phyloP scores from a whole-genome alignment of 148 eudicot species.

The Cornus kousa region DNA sequence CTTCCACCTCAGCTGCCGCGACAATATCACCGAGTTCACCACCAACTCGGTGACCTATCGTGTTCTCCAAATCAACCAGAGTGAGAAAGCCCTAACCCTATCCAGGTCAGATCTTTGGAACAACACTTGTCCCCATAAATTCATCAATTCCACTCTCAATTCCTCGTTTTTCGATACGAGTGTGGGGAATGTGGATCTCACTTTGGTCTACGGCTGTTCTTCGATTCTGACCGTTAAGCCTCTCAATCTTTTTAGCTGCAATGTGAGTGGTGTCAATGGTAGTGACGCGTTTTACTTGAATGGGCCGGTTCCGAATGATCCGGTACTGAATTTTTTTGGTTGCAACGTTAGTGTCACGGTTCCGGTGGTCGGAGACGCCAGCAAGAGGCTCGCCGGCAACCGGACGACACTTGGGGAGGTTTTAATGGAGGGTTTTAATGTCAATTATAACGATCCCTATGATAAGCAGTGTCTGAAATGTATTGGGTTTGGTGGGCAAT shows the following conservation, averaged over 20 bases:
- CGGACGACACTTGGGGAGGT: constrained; percentile 24
- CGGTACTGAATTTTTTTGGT: constrained; percentile 4
- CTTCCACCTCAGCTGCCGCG: constrained; percentile 34
- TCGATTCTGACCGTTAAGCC: background rate
- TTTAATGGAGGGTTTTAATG: constrained; percentile 32
- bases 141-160: constrained; percentile 33
- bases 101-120: constrained; percentile 22
- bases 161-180: constrained; percentile 15
- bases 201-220: constrained; percentile 32
- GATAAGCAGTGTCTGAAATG: constrained; percentile 27
- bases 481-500: constrained; percentile 18
- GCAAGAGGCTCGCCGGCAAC: background rate
- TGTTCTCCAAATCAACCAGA: constrained; percentile 27
- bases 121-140: constrained; percentile 28
- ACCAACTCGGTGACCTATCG: constrained; percentile 26
- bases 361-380: constrained; percentile 17
- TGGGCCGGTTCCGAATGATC: constrained; percentile 40
- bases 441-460: constrained; percentile 24
- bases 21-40: constrained; percentile 21
- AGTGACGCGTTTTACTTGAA: constrained; percentile 24
- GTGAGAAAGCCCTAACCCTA: constrained; percentile 19
- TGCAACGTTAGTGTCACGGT: constrained; percentile 18
- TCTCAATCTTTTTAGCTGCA: constrained; percentile 23
- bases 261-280: constrained; percentile 1
- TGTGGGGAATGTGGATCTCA: constrained; percentile 11